Percentiles rank a stretch among this genome's conserved stretches.
phyloP scores from a whole-genome alignment of 176 grass and related monocot species.

The Bromus sterilis region DNA sequence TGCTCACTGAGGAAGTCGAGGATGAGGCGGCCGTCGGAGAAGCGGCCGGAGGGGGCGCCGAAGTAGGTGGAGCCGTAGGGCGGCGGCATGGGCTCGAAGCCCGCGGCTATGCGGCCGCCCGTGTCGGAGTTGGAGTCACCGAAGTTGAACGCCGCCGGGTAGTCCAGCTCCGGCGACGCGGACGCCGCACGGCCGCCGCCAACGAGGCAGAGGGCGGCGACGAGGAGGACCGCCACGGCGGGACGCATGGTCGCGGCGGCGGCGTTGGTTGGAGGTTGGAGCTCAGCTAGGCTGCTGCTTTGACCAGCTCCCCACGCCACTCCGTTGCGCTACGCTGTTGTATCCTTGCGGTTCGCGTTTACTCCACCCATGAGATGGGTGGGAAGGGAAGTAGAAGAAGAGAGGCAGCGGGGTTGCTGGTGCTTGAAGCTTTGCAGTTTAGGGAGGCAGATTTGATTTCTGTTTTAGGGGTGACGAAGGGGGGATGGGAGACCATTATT shows the following conservation, averaged over 20 bases:
- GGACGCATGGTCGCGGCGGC: conserved; percentile 10
- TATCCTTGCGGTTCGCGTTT: neutral
- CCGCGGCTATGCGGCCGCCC: conserved; percentile 66
- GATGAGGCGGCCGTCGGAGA: conserved; percentile 92
- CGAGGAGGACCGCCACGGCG: neutral
- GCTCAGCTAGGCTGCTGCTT: neutral
- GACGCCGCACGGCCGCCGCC: neutral
- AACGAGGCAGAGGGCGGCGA: conserved; percentile 10
- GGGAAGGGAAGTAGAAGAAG: neutral
- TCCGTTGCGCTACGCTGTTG: neutral
- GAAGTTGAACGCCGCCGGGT: conserved; percentile 91
- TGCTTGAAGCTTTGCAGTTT: conserved; percentile 22
- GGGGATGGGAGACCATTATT: neutral
- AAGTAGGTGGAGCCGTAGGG: conserved; percentile 92
- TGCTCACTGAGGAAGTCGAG: conserved; percentile 83
- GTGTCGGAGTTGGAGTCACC: conserved; percentile 99
- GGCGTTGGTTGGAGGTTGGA: neutral
- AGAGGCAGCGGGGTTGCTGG: neutral
- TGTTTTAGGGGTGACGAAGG: neutral
- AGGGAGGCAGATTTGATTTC: conserved; percentile 34
- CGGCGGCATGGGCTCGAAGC: conserved; percentile 66
- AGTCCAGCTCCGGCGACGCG: conserved; percentile 51
- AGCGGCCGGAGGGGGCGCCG: conserved; percentile 60
- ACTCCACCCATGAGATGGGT: conserved; percentile 22
- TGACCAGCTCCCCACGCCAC: conserved; percentile 19